A percentile compares a stretch with the other conserved stretches of the same genome.
These are phyloP conservation scores for Triangularia setosa DNA, from an alignment of 2,329 filamentous ascomycete species.

Conservation along the genomic window DNA sequence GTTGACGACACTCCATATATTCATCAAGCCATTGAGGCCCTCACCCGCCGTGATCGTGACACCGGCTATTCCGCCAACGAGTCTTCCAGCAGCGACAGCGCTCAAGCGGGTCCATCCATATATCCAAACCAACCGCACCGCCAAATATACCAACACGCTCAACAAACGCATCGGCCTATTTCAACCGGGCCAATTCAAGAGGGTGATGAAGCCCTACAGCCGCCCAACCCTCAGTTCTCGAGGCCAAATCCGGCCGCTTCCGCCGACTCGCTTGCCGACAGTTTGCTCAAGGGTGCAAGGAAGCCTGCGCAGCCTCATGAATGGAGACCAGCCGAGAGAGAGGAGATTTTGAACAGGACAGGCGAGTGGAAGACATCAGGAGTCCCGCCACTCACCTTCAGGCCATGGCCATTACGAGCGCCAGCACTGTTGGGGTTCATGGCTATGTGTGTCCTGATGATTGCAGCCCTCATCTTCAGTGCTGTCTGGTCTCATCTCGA, in stretches of 20 bases:
- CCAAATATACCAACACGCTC: conserved; percentile 7
- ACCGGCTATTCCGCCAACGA: conserved; percentile 52
- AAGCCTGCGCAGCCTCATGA: conserved; percentile 23
- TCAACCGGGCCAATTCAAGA: background rate
- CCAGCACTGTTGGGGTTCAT: conserved; percentile 59
- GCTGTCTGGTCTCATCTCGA: conserved; percentile 63
- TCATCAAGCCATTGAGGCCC: conserved; percentile 81
- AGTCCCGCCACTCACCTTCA: conserved; percentile 58
- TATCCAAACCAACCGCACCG: conserved; percentile 26
- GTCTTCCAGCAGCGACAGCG: conserved; percentile 38
- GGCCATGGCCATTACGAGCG: conserved; percentile 67
- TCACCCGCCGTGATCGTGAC: conserved; percentile 67
- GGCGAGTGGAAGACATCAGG: conserved; percentile 37
- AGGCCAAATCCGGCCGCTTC: conserved; percentile 20
- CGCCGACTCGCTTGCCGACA: conserved; percentile 26
- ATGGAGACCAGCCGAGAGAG: conserved; percentile 30
- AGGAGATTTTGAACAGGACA: conserved; percentile 29
- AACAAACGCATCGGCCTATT: conserved; percentile 2
- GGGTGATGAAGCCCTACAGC: background rate
- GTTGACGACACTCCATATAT: conserved; percentile 85
- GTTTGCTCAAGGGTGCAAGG: conserved; percentile 20
- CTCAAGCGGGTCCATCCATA: conserved; percentile 3
- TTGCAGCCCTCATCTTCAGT: conserved; percentile 66
- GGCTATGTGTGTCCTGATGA: conserved; percentile 63
- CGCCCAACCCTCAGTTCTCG: background rate